Evolutionary conservation across 2,329 filamentous ascomycete genomes (phyloP), one percentile per base, ranked within the genome.

Genomic region (Endoconidiophora polonica): DNA sequence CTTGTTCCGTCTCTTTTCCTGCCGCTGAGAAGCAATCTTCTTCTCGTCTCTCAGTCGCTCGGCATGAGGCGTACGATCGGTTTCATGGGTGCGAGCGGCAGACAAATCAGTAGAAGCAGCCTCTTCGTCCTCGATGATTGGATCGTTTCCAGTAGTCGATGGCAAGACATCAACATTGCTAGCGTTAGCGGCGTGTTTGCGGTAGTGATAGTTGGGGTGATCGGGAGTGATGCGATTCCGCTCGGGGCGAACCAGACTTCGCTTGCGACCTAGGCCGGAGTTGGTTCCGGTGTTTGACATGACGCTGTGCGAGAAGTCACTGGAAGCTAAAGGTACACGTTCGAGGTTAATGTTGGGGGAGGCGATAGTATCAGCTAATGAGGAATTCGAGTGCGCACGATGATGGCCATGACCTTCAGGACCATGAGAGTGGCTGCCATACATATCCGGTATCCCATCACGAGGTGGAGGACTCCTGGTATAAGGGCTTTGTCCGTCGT

Each of bases 161-260:
- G 93, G 91, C 56, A 86, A 72, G 4, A 87, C 83, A 50, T 81
- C 74, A 87, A 98, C 95, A 56, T 90, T 84, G 59, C 87, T 84
- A 6, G 93, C 94, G 56, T 90, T 84, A 58, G 87, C 84, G 7
- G 93, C 87, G 75, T 94, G 88, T 63, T 94, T 84, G 57, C 86
- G 80, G 65, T 98, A 98, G 66, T 95, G 77, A 61, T 95, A 98
- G 63, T 96, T 93, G 12, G 88, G 87, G 62, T 96, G 87, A 58
- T 88, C 83, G 56, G 74, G 79, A 58, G 88, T 83, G 57, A 94
- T 86, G 57, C 83, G 78, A 59, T 83, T 83, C 56, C 91, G 78
- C 66, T 98, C 91, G 1, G 91, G 91, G 54, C 84, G 76, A 60
- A 98, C 81, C 55, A 98, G 70, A 63, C 86, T 95, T 62, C 83